Evolutionary conservation across 129 eudicot species (phyloP), one percentile per base, ranked within the genome.

Genomic region (Kitagawia praeruptora): DNA sequence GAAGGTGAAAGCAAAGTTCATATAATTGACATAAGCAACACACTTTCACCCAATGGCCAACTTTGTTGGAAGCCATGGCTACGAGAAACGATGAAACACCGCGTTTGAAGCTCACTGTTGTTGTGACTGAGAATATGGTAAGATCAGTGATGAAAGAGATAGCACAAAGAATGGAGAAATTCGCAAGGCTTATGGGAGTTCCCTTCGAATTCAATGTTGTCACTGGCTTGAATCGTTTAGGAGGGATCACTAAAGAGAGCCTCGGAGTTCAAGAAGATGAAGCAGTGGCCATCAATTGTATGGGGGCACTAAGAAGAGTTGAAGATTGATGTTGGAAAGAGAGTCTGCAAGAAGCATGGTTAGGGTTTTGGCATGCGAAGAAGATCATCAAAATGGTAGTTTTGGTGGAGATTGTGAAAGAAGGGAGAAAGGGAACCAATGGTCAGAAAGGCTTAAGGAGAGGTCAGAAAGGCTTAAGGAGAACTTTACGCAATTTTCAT

Each of bases 31-130:
- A 84, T 91, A 47, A 93, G 98, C 81, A 86, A 88, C 82, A 93
- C 98, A 9, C 87, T 91, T 81, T 93, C 45, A 93, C 98, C 27
- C 98, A 93, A 82, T 93, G 98, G 98, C 98, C 98, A 31, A 91
- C 94, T 73, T 85, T 93, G 83, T 56, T 93, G 7, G 98, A 93
- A 48, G 91, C 97, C 46, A 77, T 93, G 70, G 98, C 98, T 15
- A 91, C 97, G 0, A 82, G 98, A 8, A 88, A 51, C 63, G 97
- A 93, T 15, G 97, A 93, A 6, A 89, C 98, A 0, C 98, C 98
- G 0, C 88, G 80, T 56, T 75, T 93, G 28, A 91, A 83, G 86
- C 89, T 93, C 54, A 93, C 98, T 0, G 86, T 88, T 6, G 97
- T 93, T 70, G 94, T 89, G 4, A 84, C 91, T 1, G 85, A 82